These are phyloP conservation scores for Candida palmyrensis DNA, from an alignment of 805 yeast genomes.

Conservation along the genomic window DNA sequence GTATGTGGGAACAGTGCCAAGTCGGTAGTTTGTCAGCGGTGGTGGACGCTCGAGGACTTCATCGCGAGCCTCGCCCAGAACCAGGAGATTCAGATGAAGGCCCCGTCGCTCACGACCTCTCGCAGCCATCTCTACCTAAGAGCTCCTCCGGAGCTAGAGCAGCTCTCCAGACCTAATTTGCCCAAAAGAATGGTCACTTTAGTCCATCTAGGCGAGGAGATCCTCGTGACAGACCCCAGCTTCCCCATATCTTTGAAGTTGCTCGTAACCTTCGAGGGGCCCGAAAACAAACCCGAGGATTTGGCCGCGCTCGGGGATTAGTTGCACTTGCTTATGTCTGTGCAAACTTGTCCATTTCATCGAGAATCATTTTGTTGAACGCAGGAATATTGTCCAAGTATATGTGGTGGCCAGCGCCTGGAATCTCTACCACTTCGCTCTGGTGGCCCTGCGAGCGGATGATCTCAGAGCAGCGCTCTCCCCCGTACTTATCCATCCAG, in stretches of 20 bases:
- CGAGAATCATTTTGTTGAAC: constrained; percentile 47
- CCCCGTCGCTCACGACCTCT: constrained; percentile 44
- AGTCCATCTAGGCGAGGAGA: constrained; percentile 41
- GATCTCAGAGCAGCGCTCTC: constrained; percentile 32
- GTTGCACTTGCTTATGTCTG: neutral
- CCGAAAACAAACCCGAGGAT: constrained; percentile 15
- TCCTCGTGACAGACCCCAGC: constrained; percentile 48
- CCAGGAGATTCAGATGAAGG: constrained; percentile 28
- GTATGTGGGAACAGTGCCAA: constrained; percentile 60
- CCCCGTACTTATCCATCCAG: constrained; percentile 57
- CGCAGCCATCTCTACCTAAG: constrained; percentile 39
- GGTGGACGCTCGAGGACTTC: constrained; percentile 38
- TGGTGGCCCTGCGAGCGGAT: constrained; percentile 15
- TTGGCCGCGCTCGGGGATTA: neutral
- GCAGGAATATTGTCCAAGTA: constrained; percentile 58
- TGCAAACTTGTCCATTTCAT: constrained; percentile 43
- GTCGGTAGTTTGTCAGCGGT: constrained; percentile 15
- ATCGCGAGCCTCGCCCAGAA: constrained; percentile 33
- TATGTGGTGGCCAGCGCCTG: constrained; percentile 71
- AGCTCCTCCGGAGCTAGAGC: constrained; percentile 43
- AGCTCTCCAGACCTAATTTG: constrained; percentile 42
- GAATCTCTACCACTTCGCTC: constrained; percentile 37
- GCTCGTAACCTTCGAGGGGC: constrained; percentile 18
- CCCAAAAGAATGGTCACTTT: constrained; percentile 26
- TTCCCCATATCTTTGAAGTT: constrained; percentile 41